Percentiles rank a stretch among this genome's conserved stretches.
Conservation (phyloP, 2,329 filamentous ascomycete species). For the Epichloe hybrida region DNA sequence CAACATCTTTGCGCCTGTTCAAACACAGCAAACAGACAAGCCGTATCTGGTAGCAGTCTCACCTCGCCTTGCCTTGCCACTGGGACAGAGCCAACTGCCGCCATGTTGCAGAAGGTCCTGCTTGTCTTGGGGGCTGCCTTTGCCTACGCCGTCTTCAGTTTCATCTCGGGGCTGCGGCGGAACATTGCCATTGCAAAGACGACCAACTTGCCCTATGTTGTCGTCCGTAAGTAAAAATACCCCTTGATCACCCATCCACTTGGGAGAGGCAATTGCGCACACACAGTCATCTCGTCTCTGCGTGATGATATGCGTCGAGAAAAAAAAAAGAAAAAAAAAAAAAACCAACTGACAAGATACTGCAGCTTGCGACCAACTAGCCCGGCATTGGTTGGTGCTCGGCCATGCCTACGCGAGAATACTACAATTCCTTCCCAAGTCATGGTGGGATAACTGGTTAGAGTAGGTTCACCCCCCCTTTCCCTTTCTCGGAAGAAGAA, state of each 20-base stretch:
- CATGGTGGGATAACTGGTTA: conserved; percentile 44
- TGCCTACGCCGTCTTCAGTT: conserved; percentile 20
- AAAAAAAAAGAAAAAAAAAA: too few species aligned
- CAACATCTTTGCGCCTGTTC: too few species aligned
- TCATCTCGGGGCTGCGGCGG: conserved; percentile 21
- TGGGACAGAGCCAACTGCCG: not conserved
- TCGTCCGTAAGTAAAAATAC: conserved; percentile 33
- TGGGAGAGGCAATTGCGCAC: too few species aligned
- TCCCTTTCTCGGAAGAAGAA: not conserved
- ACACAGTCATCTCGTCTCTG: too few species aligned
- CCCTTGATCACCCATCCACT: not conserved
- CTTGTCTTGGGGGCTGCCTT: conserved; percentile 20
- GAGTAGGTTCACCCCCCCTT: conserved; percentile 28
- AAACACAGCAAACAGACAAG: not conserved
- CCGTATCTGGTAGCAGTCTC: not conserved
- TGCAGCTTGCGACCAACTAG: conserved; percentile 3
- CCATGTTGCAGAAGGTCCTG: conserved; percentile 21
- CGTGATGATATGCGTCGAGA: too few species aligned
- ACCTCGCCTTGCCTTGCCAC: not conserved
- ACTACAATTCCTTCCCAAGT: conserved; percentile 39
- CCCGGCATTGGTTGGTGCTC: conserved; percentile 22
- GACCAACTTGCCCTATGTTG: conserved; percentile 37
- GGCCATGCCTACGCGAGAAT: conserved; percentile 40
- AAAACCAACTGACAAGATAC: too few species aligned
- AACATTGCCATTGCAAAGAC: conserved; percentile 38